Conservation (phyloP, 1,284 basidiomycete species). For the Veloboletus limbatus region DNA sequence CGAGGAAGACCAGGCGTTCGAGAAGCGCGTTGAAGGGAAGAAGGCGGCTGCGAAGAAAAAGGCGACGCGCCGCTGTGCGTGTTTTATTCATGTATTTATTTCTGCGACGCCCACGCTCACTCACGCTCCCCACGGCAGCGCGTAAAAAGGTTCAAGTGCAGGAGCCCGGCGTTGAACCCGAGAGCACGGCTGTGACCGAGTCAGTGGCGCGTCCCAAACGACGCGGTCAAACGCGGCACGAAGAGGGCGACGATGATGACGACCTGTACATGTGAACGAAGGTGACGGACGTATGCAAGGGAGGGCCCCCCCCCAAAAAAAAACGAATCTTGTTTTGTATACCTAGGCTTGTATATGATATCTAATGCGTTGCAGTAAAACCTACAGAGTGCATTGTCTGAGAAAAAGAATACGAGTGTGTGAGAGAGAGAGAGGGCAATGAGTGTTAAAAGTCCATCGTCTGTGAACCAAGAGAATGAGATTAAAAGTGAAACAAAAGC, state of each 20-base stretch:
- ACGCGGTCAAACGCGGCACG: slow-evolving; percentile 7
- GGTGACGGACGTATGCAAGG: too few species aligned
- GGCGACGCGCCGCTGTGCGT: slow-evolving; percentile 42
- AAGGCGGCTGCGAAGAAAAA: slow-evolving; percentile 77
- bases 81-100: background rate
- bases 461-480: too few species aligned
- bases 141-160: slow-evolving; percentile 27
- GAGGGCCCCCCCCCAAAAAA: too few species aligned
- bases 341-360: slow-evolving; percentile 6
- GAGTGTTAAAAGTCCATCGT: too few species aligned
- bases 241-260: slow-evolving; percentile 15
- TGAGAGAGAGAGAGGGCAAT: too few species aligned
- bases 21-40: slow-evolving; percentile 79
- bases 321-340: background rate
- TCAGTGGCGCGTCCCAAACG: slow-evolving; percentile 10
- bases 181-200: slow-evolving; percentile 1
- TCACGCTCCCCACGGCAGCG: slow-evolving; percentile 15
- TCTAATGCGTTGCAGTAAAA: slow-evolving; percentile 10
- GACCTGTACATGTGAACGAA: slow-evolving; percentile 33
- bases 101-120: background rate
- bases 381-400: too few species aligned
- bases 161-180: slow-evolving; percentile 17
- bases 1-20: slow-evolving; percentile 86
- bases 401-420: too few species aligned
- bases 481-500: too few species aligned